Conservation (phyloP, 345 rosid species). For the Eucalyptus pauciflora region DNA sequence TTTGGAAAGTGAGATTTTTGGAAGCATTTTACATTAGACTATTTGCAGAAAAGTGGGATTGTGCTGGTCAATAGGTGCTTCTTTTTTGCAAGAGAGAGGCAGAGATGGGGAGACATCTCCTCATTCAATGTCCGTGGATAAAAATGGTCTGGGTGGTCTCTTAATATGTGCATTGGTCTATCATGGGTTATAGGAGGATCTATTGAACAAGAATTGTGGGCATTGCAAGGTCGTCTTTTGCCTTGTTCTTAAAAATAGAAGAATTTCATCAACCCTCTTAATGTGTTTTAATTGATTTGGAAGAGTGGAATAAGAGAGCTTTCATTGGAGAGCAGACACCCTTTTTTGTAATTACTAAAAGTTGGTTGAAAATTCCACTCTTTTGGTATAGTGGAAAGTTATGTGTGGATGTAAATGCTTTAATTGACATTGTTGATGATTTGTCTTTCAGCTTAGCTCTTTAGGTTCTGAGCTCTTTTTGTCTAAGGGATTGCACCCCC, state of each 20-base stretch:
- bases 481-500: neutral
- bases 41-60: neutral
- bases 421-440: neutral
- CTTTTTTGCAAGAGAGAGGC: neutral
- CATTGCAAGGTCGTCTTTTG: neutral
- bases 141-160: neutral
- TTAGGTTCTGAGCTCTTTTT: neutral
- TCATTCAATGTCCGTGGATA: neutral
- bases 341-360: neutral
- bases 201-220: neutral
- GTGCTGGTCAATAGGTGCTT: neutral
- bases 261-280: neutral
- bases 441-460: neutral
- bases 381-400: neutral
- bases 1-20: neutral
- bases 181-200: neutral
- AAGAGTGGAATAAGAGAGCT: neutral
- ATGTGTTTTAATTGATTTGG: neutral
- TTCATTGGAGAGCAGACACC: neutral
- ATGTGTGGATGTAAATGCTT: neutral
- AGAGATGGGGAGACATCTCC: neutral
- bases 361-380: neutral
- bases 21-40: neutral
- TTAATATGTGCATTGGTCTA: neutral
- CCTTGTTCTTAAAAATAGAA: neutral